A percentile compares a stretch with the other conserved stretches of the same genome.
Evolutionary conservation across 225 moss, liverwort and hornwort genomes (phyloP).

Genomic region (Pseudoscleropodium purum): DNA sequence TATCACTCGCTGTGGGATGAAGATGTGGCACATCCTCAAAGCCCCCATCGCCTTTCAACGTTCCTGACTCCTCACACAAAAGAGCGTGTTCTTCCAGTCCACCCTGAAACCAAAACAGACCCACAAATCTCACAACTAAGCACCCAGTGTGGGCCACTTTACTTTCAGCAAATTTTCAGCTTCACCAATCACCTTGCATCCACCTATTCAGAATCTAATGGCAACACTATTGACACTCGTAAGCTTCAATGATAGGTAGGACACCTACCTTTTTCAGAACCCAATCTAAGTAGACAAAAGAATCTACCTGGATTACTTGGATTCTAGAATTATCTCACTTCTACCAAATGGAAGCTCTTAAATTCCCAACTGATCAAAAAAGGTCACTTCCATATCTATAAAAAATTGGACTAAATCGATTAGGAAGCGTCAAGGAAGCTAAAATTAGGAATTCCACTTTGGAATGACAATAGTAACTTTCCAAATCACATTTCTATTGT

Average conservation of each 20-base stretch:
- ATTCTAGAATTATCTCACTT: neutral
- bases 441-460: neutral
- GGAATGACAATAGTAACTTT: neutral
- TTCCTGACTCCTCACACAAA: conserved; percentile 21
- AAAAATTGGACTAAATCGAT: neutral
- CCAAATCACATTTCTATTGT: neutral
- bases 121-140: neutral
- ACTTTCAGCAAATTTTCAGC: neutral
- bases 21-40: conserved; percentile 19
- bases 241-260: neutral
- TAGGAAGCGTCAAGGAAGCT: neutral
- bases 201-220: neutral
- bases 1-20: conserved; percentile 18
- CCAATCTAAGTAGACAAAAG: neutral
- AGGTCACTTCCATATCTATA: neutral
- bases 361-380: neutral
- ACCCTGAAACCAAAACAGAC: conserved; percentile 14
- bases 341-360: neutral
- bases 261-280: neutral
- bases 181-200: neutral
- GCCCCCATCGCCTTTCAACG: conserved; percentile 11
- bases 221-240: neutral
- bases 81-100: conserved; percentile 41
- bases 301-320: neutral
- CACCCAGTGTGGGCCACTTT: neutral